These are phyloP conservation scores for Cercospora zeina DNA, from an alignment of 2,329 filamentous ascomycete genomes.

Conservation along the genomic window DNA sequence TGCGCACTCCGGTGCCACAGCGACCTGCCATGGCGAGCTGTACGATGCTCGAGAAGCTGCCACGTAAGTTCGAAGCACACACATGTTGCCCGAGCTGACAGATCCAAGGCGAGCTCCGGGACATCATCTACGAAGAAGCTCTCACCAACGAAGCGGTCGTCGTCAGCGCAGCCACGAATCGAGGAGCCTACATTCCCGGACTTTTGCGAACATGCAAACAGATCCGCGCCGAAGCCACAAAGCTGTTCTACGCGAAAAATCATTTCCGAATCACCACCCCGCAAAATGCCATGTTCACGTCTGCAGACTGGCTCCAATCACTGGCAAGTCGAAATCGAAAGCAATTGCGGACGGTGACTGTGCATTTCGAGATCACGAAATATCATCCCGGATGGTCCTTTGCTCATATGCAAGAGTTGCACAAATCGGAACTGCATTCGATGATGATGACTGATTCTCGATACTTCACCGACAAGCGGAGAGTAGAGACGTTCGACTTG, in stretches of 20 bases:
- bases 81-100: not conserved
- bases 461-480: conserved; percentile 9
- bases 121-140: conserved; percentile 18
- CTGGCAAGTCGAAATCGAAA: conserved; percentile 11
- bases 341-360: conserved; percentile 2
- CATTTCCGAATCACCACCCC: conserved; percentile 12
- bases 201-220: conserved; percentile 20
- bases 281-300: conserved; percentile 10
- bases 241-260: conserved; percentile 15
- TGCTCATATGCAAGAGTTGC: conserved; percentile 4
- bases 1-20: not conserved
- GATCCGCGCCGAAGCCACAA: conserved; percentile 17
- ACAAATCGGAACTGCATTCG: conserved; percentile 3
- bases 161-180: not conserved
- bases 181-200: conserved; percentile 11
- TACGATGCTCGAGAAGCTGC: conserved; percentile 18
- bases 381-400: conserved; percentile 11
- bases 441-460: conserved; percentile 11
- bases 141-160: conserved; percentile 2
- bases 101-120: conserved; percentile 15
- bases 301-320: conserved; percentile 17
- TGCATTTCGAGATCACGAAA: not conserved
- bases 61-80: conserved; percentile 10
- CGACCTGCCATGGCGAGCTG: conserved; percentile 11
- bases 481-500: conserved; percentile 7